A percentile compares a stretch with the other conserved stretches of the same genome.
phyloP scores from a whole-genome alignment of 2,329 filamentous ascomycete genomes.

The Penicillium thymicola region DNA sequence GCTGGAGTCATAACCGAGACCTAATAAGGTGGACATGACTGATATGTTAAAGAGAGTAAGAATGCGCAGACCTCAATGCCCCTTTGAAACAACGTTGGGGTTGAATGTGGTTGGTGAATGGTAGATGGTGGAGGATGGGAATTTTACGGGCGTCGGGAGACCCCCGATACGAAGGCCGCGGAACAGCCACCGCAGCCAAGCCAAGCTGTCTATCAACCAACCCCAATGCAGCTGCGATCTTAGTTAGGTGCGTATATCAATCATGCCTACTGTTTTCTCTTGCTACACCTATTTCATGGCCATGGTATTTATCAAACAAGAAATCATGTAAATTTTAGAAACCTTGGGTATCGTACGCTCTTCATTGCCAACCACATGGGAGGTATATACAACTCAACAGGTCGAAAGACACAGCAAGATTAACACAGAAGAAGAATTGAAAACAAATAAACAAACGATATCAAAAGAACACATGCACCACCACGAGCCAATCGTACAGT shows the following conservation, averaged over 20 bases:
- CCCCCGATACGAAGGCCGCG: constrained; percentile 23
- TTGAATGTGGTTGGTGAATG: constrained; percentile 7
- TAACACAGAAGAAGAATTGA: constrained; percentile 24
- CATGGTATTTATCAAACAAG: not conserved
- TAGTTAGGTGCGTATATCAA: not conserved
- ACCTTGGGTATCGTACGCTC: constrained; percentile 39
- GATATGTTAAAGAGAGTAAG: not conserved
- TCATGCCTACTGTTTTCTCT: not conserved
- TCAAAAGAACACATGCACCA: constrained; percentile 17
- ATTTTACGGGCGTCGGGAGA: constrained; percentile 34
- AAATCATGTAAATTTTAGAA: constrained; percentile 16
- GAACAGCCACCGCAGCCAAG: constrained; percentile 3
- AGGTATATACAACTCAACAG: constrained; percentile 39
- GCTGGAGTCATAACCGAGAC: constrained; percentile 47
- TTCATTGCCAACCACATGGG: constrained; percentile 37
- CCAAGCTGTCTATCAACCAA: not conserved
- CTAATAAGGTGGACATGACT: constrained; percentile 45
- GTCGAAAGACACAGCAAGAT: constrained; percentile 23
- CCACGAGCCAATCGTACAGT: constrained; percentile 7
- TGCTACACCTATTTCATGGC: not conserved
- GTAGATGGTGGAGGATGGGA: constrained; percentile 17
- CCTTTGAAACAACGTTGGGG: constrained; percentile 2
- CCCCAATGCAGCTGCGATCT: not conserved
- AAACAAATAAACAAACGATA: constrained; percentile 23
- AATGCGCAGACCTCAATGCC: constrained; percentile 1